phyloP scores from a whole-genome alignment of 108 stramenopile species.

The Fistulifera pelliculosa region DNA sequence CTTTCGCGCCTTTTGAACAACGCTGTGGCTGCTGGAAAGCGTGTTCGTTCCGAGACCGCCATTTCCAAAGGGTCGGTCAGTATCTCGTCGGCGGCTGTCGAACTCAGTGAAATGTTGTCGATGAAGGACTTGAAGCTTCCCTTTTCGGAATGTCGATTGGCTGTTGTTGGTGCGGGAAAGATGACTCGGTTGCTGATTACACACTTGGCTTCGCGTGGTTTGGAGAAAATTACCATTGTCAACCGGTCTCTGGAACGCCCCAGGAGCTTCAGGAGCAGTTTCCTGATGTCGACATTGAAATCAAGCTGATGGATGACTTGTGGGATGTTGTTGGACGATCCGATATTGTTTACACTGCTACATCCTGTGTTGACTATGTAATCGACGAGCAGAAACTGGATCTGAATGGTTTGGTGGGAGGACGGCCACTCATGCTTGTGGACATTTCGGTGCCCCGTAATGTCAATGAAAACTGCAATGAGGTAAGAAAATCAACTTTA shows the following conservation, averaged over 20 bases:
- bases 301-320: slow-evolving; percentile 78
- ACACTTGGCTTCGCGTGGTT: slow-evolving; percentile 90
- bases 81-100: slow-evolving; percentile 94
- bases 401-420: slow-evolving; percentile 65
- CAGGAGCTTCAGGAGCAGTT: slow-evolving; percentile 84
- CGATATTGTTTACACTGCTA: slow-evolving; percentile 95
- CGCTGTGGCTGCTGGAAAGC: slow-evolving; percentile 95
- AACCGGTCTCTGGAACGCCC: slow-evolving; percentile 82
- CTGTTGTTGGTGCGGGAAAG: slow-evolving; percentile 95
- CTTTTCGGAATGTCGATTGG: slow-evolving; percentile 85
- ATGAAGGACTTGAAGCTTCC: slow-evolving; percentile 78
- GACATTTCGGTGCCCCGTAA: slow-evolving; percentile 99
- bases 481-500: slow-evolving; percentile 28
- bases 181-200: slow-evolving; percentile 95
- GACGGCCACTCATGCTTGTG: slow-evolving; percentile 87
- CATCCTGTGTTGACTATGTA: slow-evolving; percentile 76
- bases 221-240: slow-evolving; percentile 91
- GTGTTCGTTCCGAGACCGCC: slow-evolving; percentile 93
- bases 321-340: slow-evolving; percentile 84
- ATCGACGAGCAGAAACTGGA: slow-evolving; percentile 71
- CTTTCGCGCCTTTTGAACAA: slow-evolving; percentile 86
- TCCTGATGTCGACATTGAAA: slow-evolving; percentile 87
- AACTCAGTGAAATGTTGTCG: slow-evolving; percentile 80
- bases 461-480: slow-evolving; percentile 79
- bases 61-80: slow-evolving; percentile 91